These are phyloP conservation scores for Diaporthe helianthi DNA, from an alignment of 2,329 filamentous ascomycete species.

Conservation along the genomic window DNA sequence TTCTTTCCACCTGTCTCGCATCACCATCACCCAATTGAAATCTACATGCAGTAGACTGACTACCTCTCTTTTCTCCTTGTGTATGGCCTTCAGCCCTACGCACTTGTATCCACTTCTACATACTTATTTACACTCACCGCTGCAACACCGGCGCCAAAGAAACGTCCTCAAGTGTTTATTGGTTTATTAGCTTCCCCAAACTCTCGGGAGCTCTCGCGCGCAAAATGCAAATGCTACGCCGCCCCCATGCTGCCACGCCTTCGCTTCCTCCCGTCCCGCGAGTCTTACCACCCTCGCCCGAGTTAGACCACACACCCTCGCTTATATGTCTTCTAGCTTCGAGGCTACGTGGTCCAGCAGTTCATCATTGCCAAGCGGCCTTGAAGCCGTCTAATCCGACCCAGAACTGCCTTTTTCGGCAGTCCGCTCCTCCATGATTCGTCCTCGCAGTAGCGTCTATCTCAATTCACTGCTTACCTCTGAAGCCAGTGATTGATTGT, in stretches of 20 bases:
- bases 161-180: not conserved
- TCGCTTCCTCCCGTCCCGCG: slow-evolving; percentile 13
- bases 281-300: slow-evolving; percentile 17
- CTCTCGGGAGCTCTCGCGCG: not conserved
- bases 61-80: not conserved
- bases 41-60: too few species aligned
- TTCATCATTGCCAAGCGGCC: slow-evolving; percentile 4
- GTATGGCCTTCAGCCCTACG: not conserved
- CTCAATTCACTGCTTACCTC: not conserved
- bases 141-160: not conserved
- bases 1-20: not conserved
- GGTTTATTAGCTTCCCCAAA: not conserved
- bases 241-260: not conserved
- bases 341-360: not conserved
- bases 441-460: not conserved
- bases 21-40: not conserved
- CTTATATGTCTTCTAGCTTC: not conserved
- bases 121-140: not conserved
- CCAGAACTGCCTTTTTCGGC: not conserved
- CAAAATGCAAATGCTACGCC: not conserved
- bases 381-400: slow-evolving; percentile 2
- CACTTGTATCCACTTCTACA: not conserved
- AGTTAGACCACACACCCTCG: slow-evolving; percentile 6
- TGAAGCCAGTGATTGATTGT: not conserved
- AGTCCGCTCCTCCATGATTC: slow-evolving; percentile 1